Conservation (phyloP, 108 stramenopile genomes). For the Cyclotella atomus region DNA sequence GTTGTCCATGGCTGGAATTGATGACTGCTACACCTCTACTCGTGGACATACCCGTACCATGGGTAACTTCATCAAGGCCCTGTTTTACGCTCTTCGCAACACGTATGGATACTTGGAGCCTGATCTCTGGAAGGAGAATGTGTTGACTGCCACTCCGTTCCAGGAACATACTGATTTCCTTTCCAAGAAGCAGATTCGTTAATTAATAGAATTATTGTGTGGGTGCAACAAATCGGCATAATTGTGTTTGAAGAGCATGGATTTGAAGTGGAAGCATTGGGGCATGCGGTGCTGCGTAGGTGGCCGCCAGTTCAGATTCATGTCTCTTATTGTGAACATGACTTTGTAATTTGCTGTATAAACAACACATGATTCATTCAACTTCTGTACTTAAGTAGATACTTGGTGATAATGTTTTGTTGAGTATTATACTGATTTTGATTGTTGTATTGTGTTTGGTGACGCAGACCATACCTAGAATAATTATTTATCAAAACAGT, state of each 20-base stretch:
- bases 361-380: not conserved
- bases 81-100: slow-evolving; percentile 96
- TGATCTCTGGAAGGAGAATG: slow-evolving; percentile 98
- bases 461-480: too few relatives aligned
- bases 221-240: slow-evolving; percentile 35
- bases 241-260: slow-evolving; percentile 25
- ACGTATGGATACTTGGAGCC: slow-evolving; percentile 99
- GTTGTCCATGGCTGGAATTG: slow-evolving; percentile 98
- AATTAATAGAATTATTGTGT: not conserved
- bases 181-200: slow-evolving; percentile 86
- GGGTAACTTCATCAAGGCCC: slow-evolving; percentile 99
- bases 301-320: slow-evolving; percentile 50
- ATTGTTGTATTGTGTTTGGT: too few relatives aligned
- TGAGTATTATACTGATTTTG: too few relatives aligned
- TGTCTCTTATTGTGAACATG: slow-evolving; percentile 6
- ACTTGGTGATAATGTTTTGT: not conserved
- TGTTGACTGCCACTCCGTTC: slow-evolving; percentile 85
- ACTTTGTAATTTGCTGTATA: slow-evolving; percentile 13
- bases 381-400: not conserved
- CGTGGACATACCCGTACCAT: slow-evolving; percentile 99
- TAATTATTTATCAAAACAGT: too few relatives aligned
- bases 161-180: slow-evolving; percentile 99
- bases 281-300: slow-evolving; percentile 74
- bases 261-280: slow-evolving; percentile 44
- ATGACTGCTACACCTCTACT: slow-evolving; percentile 94